Evolutionary conservation across 2,329 filamentous ascomycete species (phyloP), one percentile per base, ranked within the genome.

Genomic region (Neofusicoccum ribis): DNA sequence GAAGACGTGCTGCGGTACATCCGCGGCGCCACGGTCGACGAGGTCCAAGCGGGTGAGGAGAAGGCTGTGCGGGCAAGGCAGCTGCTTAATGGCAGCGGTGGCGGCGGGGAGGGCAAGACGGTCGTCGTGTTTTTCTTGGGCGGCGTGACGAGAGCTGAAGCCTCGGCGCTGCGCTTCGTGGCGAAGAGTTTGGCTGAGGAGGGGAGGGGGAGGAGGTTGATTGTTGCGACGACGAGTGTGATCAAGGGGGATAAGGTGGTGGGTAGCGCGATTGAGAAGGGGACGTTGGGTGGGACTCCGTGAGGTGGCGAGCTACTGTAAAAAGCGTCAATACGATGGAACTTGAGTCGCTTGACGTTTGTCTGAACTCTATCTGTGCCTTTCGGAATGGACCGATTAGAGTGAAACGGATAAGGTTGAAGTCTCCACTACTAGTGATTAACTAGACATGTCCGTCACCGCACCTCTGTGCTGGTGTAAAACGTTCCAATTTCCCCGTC

Each of bases 101-200:
- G 86, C 20, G 36, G 87, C 87, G 59, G 89, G 88, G 61, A 73
- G 74, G 37, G 74, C 73, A 2, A 72, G 76, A 52, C 91, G 0
- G 90, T 96, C 0, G 91, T 97, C 73, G 89, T 99, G n/a, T 96
- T 98, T 70, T 98, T 98, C 78, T 82, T 99, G 17, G 95, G 95
- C n/a, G 96, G 95, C 1, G 91, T 99, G 64, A 97, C 93, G 0
- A 97, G 96, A 74, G 94, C 95, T 0, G 95, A 99, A 79, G 94
- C 99, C 75, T 93, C 96, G 46, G 95, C 96, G 20, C 76, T 99
- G 74, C 86, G 96, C 63, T 98, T 97, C 75, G 90, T 99, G 70
- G 92, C 91, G 9, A 88, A 88, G 74, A 89, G 94, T 77, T 67
- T 83, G 66, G 77, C 69, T 89, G 95, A 87, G 86, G 91, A 83